These are phyloP conservation scores for Polytrichum formosum DNA, from an alignment of 225 moss, liverwort and hornwort genomes.

Conservation along the genomic window DNA sequence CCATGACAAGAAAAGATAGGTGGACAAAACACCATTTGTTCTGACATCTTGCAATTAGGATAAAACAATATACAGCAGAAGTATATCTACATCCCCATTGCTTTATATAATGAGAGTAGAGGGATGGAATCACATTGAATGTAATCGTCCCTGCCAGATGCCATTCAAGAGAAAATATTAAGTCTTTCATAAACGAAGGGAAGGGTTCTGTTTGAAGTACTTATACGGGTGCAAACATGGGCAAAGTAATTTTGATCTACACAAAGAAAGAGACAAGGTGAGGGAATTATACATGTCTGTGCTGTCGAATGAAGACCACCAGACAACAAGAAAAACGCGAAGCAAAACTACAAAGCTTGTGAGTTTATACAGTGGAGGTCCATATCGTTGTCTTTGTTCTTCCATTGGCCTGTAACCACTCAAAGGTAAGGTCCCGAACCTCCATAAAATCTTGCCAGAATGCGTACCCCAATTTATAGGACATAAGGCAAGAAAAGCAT, in stretches of 20 bases:
- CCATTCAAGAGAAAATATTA: no score
- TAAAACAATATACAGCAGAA: no score
- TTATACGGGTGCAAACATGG: no score
- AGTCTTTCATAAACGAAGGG: no score
- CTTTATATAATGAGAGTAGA: no score
- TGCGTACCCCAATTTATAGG: no score
- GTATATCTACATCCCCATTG: no score
- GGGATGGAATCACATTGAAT: constrained; percentile 3
- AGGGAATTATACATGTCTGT: constrained; percentile 42
- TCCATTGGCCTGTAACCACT: constrained; percentile 78
- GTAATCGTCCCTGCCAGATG: no score
- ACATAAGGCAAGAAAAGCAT: not conserved
- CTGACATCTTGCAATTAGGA: no score
- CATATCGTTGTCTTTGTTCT: constrained; percentile 93
- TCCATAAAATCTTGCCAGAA: no score
- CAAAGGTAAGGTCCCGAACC: no score
- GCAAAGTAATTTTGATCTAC: not conserved
- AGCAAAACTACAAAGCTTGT: constrained; percentile 59
- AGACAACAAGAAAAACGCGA: constrained; percentile 53
- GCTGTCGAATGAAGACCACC: constrained; percentile 76
- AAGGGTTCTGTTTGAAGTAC: no score
- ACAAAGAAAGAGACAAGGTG: constrained; percentile 12
- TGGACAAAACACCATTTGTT: not conserved
- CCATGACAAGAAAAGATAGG: not conserved
- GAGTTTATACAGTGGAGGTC: constrained; percentile 88